Percentiles rank a stretch among this genome's conserved stretches.
These are phyloP conservation scores for Bruguiera gymnorhiza DNA, from an alignment of 345 rosid species.

Conservation along the genomic window DNA sequence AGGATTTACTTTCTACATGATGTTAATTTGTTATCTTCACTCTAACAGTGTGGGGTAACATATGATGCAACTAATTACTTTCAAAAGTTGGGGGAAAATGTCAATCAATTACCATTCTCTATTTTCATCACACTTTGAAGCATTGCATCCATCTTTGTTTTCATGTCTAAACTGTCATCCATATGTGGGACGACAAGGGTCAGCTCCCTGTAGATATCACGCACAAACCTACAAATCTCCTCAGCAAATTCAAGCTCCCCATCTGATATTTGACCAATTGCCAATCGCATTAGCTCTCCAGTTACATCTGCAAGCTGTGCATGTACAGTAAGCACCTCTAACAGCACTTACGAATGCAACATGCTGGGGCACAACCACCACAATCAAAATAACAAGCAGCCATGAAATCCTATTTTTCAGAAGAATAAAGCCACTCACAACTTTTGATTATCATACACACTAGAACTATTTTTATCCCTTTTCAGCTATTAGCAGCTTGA, in stretches of 20 bases:
- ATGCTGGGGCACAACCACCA: not conserved
- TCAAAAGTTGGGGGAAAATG: not conserved
- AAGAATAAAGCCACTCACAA: not conserved
- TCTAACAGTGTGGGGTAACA: not conserved
- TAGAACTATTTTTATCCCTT: not conserved
- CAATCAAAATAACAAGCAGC: not conserved
- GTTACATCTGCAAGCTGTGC: slow-evolving; percentile 89
- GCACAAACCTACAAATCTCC: slow-evolving; percentile 68
- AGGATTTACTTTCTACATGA: not conserved
- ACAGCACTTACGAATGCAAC: not conserved
- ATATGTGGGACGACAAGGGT: slow-evolving; percentile 70
- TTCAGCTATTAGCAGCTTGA: not conserved
- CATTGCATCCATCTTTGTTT: slow-evolving; percentile 83
- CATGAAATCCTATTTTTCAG: not conserved
- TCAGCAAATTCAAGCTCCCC: slow-evolving; percentile 78
- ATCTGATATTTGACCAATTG: slow-evolving; percentile 86
- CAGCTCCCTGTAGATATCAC: slow-evolving; percentile 82
- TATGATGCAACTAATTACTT: not conserved
- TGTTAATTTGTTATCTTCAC: not conserved
- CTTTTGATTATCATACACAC: not conserved
- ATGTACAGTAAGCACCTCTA: slow-evolving; percentile 3
- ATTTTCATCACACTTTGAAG: slow-evolving; percentile 89
- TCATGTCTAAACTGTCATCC: slow-evolving; percentile 86
- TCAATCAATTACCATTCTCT: slow-evolving; percentile 65
- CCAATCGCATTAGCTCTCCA: slow-evolving; percentile 96